Percentiles rank a stretch among this genome's conserved stretches.
Evolutionary conservation across 2,329 filamentous ascomycete species (phyloP).

Genomic region (Mollisia scopiformis): DNA sequence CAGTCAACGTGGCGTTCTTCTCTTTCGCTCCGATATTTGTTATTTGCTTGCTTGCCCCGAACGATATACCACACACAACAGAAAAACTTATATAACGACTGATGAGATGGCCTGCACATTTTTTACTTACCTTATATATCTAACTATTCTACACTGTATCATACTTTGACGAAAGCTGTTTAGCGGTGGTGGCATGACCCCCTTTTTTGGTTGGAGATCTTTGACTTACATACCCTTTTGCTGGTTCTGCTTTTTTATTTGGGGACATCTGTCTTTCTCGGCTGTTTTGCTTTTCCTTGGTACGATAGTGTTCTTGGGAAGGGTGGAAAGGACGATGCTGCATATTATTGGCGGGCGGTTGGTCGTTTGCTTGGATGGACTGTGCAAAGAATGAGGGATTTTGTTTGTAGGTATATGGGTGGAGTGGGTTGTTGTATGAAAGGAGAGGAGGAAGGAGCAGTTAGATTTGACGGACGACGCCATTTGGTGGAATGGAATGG

Average conservation of each 20-base stretch:
- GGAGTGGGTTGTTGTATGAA: no score
- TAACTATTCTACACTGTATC: constrained; percentile 7
- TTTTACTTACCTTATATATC: neutral
- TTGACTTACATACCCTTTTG: neutral
- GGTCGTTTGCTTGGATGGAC: neutral
- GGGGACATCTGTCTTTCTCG: neutral
- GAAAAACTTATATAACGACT: constrained; percentile 6
- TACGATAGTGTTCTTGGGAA: neutral
- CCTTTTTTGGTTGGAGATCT: neutral
- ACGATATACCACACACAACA: constrained; percentile 10
- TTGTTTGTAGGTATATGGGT: no score
- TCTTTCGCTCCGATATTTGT: neutral
- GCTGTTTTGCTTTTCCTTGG: neutral
- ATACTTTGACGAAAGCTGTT: constrained; percentile 9
- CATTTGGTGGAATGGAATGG: no score
- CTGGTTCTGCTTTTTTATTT: constrained; percentile 1
- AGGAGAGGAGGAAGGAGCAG: no score
- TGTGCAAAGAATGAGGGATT: no score
- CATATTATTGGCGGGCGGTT: neutral
- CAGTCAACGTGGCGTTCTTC: neutral
- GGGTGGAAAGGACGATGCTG: no score
- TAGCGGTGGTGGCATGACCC: constrained; percentile 1
- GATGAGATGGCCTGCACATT: neutral
- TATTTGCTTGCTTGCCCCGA: neutral
- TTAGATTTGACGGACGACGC: no score